phyloP scores from a whole-genome alignment of 306 rosid species.

The Cucurbita ficifolia region DNA sequence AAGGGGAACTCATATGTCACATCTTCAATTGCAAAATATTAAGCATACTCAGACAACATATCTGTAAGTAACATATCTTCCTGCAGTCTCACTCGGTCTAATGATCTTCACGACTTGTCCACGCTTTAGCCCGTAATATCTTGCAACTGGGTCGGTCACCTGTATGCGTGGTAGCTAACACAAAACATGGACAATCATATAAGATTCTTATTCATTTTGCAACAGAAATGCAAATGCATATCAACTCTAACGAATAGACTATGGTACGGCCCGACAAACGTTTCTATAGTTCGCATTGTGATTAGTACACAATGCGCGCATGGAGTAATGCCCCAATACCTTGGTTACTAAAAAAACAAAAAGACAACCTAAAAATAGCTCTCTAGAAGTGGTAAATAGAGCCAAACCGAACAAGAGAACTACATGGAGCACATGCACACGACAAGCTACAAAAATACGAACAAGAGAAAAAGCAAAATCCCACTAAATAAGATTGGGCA shows the following conservation, averaged over 20 bases:
- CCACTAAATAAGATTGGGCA: neutral
- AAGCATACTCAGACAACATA: slow-evolving; percentile 30
- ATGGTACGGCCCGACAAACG: neutral
- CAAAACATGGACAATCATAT: neutral
- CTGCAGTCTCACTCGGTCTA: slow-evolving; percentile 79
- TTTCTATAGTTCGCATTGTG: neutral
- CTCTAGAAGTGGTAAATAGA: neutral
- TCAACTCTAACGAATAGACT: neutral
- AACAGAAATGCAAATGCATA: neutral
- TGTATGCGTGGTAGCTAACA: slow-evolving; percentile 76
- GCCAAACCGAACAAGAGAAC: neutral
- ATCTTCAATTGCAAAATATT: neutral
- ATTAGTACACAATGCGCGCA: neutral
- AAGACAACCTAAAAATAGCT: neutral
- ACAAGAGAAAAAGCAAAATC: neutral
- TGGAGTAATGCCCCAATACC: neutral
- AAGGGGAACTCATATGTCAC: neutral
- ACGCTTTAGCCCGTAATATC: slow-evolving; percentile 81
- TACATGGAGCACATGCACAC: neutral
- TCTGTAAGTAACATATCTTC: slow-evolving; percentile 70
- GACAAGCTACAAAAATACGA: neutral
- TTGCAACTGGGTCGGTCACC: slow-evolving; percentile 67
- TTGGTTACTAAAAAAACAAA: neutral
- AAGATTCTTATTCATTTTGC: neutral
- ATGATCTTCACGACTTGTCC: slow-evolving; percentile 87